Evolutionary conservation across 163 green algal genomes (phyloP).

Genomic region (Picocystis sp.): DNA sequence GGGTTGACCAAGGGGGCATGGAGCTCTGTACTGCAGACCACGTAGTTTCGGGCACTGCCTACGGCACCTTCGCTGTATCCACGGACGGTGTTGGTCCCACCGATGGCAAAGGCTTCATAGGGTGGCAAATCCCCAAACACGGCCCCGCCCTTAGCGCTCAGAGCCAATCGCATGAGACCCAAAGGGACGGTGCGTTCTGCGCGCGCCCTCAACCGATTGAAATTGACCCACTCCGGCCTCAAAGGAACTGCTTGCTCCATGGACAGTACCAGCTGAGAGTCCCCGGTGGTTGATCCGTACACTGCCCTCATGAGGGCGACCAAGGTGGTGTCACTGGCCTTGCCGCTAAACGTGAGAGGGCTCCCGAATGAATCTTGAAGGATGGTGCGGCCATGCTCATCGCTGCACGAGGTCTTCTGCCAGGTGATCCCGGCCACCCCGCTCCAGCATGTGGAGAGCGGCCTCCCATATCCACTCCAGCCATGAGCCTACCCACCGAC

Average conservation of each 20-base stretch:
- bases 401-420: constrained; percentile 12
- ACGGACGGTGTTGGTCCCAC: constrained; percentile 82
- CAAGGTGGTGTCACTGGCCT: constrained; percentile 42
- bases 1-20: constrained; percentile 43
- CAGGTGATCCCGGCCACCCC: constrained; percentile 40
- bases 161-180: constrained; percentile 17
- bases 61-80: constrained; percentile 86
- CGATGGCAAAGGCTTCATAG: constrained; percentile 94
- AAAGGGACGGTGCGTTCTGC: constrained; percentile 37
- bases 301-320: constrained; percentile 28
- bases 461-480: constrained; percentile 42
- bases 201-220: constrained; percentile 50
- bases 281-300: constrained; percentile 29
- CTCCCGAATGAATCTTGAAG: constrained; percentile 44
- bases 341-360: constrained; percentile 52
- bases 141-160: constrained; percentile 23
- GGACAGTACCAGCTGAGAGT: constrained; percentile 45
- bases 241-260: constrained; percentile 74
- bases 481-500: constrained; percentile 29
- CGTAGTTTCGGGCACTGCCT: constrained; percentile 63
- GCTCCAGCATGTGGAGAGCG: constrained; percentile 31
- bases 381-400: constrained; percentile 26
- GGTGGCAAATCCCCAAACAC: constrained; percentile 84
- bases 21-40: constrained; percentile 63
- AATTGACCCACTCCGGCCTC: constrained; percentile 64